These are phyloP conservation scores for Fistulinella cinereoalba DNA, from an alignment of 1,284 basidiomycete species.

Conservation along the genomic window DNA sequence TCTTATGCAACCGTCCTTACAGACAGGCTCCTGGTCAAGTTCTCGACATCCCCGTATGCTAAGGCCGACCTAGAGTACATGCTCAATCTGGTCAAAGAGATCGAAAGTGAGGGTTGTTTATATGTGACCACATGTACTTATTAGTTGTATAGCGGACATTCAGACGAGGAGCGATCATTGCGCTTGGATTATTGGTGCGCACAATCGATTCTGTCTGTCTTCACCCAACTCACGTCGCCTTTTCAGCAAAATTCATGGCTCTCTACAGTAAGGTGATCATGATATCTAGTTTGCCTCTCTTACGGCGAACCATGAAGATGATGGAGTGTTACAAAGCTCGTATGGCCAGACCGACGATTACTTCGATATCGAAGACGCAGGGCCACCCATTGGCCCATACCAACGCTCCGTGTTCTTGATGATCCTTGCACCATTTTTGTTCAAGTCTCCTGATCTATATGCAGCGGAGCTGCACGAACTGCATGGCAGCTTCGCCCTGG, in stretches of 20 bases:
- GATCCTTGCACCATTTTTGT: slow-evolving; percentile 20
- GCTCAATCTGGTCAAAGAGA: slow-evolving; percentile 30
- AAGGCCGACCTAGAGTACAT: slow-evolving; percentile 24
- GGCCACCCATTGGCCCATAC: slow-evolving; percentile 16
- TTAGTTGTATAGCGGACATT: slow-evolving; percentile 6
- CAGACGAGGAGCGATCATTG: slow-evolving; percentile 9
- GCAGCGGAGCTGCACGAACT: slow-evolving; percentile 28
- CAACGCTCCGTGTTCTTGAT: slow-evolving; percentile 18
- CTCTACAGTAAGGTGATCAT: slow-evolving; percentile 26
- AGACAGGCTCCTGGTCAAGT: slow-evolving; percentile 32
- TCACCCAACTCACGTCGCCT: neutral
- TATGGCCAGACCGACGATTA: slow-evolving; percentile 33
- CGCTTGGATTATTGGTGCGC: slow-evolving; percentile 30
- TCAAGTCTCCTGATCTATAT: slow-evolving; percentile 29
- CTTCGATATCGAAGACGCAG: slow-evolving; percentile 28
- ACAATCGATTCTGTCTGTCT: neutral
- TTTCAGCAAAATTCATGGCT: slow-evolving; percentile 28
- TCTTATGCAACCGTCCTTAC: neutral
- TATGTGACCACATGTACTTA: neutral
- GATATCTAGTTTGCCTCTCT: too few species aligned
- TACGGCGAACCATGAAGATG: too few species aligned
- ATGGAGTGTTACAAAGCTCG: slow-evolving; percentile 27
- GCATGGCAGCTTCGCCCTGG: slow-evolving; percentile 25
- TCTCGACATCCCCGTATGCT: slow-evolving; percentile 31
- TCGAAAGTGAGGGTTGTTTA: slow-evolving; percentile 15